A percentile compares a stretch with the other conserved stretches of the same genome.
Evolutionary conservation across 768 basidiomycete genomes (phyloP).

Genomic region (Tephrocybe rancida): DNA sequence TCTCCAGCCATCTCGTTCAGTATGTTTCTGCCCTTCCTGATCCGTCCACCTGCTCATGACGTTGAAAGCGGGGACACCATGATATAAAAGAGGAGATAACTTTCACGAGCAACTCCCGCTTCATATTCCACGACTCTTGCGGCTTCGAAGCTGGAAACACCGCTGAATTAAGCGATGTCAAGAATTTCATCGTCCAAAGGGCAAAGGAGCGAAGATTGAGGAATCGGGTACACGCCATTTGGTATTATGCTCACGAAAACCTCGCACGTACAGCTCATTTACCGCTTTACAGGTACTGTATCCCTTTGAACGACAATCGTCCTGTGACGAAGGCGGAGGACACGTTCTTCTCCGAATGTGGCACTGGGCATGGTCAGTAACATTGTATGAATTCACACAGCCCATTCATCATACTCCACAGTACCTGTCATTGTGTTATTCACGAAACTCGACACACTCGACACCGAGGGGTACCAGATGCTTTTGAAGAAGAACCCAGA

Average conservation of each 20-base stretch:
- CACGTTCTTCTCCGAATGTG: constrained; percentile 12
- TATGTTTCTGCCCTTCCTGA: background rate
- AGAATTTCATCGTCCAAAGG: constrained; percentile 10
- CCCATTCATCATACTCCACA: background rate
- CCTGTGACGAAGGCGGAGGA: constrained; percentile 14
- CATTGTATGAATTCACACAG: background rate
- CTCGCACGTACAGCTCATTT: background rate
- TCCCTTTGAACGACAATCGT: constrained; percentile 12
- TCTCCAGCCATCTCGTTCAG: background rate
- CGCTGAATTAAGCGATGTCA: constrained; percentile 5
- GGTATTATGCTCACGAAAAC: background rate
- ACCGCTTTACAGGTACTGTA: constrained; percentile 13
- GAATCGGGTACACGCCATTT: constrained; percentile 19
- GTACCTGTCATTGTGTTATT: constrained; percentile 17
- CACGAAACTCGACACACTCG: constrained; percentile 17
- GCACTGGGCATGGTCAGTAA: constrained; percentile 13
- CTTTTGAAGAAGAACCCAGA: constrained; percentile 9
- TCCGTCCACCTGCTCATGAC: background rate
- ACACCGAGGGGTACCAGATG: constrained; percentile 3
- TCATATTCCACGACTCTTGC: constrained; percentile 15
- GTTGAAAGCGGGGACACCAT: constrained; percentile 11
- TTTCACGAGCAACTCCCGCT: constrained; percentile 13
- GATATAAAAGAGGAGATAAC: constrained; percentile 15
- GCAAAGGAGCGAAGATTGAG: constrained; percentile 1
- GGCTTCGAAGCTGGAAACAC: constrained; percentile 20